These are phyloP conservation scores for Suillus cothurnatus DNA, from an alignment of 768 basidiomycete species.

Conservation along the genomic window DNA sequence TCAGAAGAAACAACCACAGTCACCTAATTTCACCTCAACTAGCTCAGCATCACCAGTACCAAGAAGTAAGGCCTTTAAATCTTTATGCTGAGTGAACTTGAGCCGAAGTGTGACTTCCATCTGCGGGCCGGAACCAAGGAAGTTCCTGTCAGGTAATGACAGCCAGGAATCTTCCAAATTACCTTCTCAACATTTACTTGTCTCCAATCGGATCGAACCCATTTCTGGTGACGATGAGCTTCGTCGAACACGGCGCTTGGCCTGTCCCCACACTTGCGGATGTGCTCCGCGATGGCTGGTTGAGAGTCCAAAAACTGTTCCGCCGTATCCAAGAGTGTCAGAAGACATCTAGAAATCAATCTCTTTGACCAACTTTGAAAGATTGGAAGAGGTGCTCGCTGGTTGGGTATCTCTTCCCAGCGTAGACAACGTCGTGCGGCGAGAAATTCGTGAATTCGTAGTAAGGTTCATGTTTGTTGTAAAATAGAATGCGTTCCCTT, in stretches of 20 bases:
- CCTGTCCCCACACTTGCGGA: slow-evolving; percentile 61
- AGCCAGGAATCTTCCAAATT: not conserved
- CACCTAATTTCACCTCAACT: slow-evolving; percentile 54
- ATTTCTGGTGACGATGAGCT: slow-evolving; percentile 63
- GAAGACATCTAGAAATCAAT: not conserved
- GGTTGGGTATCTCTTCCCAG: slow-evolving; percentile 68
- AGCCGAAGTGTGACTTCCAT: slow-evolving; percentile 67
- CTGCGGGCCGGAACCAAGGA: slow-evolving; percentile 31
- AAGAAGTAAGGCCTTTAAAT: slow-evolving; percentile 59
- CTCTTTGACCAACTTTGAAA: slow-evolving; percentile 51
- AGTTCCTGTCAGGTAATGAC: not conserved
- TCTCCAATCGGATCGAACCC: slow-evolving; percentile 68
- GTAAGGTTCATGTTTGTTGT: slow-evolving; percentile 62
- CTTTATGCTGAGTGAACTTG: slow-evolving; percentile 72
- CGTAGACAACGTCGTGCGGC: slow-evolving; percentile 60
- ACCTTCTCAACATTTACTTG: slow-evolving; percentile 69
- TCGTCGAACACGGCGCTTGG: slow-evolving; percentile 69
- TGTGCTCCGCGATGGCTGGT: slow-evolving; percentile 68
- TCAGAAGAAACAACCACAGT: slow-evolving; percentile 5
- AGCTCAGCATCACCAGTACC: slow-evolving; percentile 67
- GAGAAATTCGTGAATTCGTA: slow-evolving; percentile 81
- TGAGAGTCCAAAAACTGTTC: slow-evolving; percentile 59
- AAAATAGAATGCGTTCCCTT: slow-evolving; percentile 54
- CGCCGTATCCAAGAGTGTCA: slow-evolving; percentile 1
- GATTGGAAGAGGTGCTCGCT: slow-evolving; percentile 81